Evolutionary conservation across 495 filamentous ascomycete genomes (phyloP).

Genomic region (Xylaria nigripes): DNA sequence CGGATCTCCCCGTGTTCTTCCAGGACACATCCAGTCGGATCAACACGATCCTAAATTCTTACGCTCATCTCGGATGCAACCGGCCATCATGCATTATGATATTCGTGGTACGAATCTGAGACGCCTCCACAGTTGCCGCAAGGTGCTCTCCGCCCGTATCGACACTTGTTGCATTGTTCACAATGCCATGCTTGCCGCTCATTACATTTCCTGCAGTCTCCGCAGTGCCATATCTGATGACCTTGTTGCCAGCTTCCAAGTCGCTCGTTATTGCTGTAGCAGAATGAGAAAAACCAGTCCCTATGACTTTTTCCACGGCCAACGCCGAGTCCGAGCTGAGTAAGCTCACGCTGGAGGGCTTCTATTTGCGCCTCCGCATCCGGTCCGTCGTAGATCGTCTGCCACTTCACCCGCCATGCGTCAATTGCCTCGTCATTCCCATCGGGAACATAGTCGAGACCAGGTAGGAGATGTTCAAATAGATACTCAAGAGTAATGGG

Average conservation of each 20-base stretch:
- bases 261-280: conserved; percentile 4
- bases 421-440: conserved; percentile 13
- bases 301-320: background rate
- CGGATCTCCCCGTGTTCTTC: no score
- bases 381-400: conserved; percentile 4
- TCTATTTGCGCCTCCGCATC: conserved; percentile 6
- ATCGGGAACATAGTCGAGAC: conserved; percentile 10
- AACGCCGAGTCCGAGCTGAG: conserved; percentile 4
- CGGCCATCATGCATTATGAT: conserved; percentile 2
- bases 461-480: conserved; percentile 7
- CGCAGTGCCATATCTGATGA: conserved; percentile 12
- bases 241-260: conserved; percentile 11
- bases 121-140: conserved; percentile 7
- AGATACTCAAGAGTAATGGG: conserved; percentile 8
- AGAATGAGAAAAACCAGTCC: conserved; percentile 11
- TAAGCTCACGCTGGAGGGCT: conserved; percentile 7
- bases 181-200: conserved; percentile 10
- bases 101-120: conserved; percentile 4
- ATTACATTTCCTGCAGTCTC: conserved; percentile 4
- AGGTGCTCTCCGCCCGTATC: background rate
- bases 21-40: background rate
- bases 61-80: background rate
- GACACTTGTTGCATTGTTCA: conserved; percentile 9
- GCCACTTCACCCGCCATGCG: conserved; percentile 10
- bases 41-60: background rate